A percentile compares a stretch with the other conserved stretches of the same genome.
These are phyloP conservation scores for Gracilaria domingensis DNA, from an alignment of 23 red algal genomes.

Conservation along the genomic window DNA sequence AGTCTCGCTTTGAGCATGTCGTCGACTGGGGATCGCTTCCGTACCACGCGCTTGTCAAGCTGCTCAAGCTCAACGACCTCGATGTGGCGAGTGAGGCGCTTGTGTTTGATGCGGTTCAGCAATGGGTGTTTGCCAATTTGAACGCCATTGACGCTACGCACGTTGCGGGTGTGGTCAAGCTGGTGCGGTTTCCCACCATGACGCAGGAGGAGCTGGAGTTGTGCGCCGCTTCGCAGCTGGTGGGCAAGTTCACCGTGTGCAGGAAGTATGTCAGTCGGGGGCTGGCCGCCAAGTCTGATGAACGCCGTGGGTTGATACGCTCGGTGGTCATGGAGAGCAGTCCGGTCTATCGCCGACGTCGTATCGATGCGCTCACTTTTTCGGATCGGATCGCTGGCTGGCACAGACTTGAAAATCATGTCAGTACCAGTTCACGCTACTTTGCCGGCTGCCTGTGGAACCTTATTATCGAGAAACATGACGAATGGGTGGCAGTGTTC, in stretches of 20 bases:
- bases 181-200: constrained; percentile 73
- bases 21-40: constrained; percentile 25
- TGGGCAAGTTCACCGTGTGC: constrained; percentile 37
- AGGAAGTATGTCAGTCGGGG: constrained; percentile 56
- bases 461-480: constrained; percentile 25
- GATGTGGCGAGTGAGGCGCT: constrained; percentile 1
- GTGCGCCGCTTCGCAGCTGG: not conserved
- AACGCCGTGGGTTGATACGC: constrained; percentile 32
- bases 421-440: constrained; percentile 50
- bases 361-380: constrained; percentile 53
- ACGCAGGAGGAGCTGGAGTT: constrained; percentile 33
- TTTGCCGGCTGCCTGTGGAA: constrained; percentile 66
- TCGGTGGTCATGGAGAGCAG: constrained; percentile 51
- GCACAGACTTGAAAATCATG: constrained; percentile 7
- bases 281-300: constrained; percentile 39
- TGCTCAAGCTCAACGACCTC: constrained; percentile 71
- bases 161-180: constrained; percentile 44
- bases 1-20: constrained; percentile 30
- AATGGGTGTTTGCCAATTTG: constrained; percentile 38
- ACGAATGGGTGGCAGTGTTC: constrained; percentile 36
- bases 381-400: constrained; percentile 44
- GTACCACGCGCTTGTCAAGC: constrained; percentile 26
- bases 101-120: constrained; percentile 38
- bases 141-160: not conserved
- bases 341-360: constrained; percentile 40